Evolutionary conservation across 805 yeast genomes (phyloP), one percentile per base, ranked within the genome.

Genomic region (Barnettozyma wickerhamii): DNA sequence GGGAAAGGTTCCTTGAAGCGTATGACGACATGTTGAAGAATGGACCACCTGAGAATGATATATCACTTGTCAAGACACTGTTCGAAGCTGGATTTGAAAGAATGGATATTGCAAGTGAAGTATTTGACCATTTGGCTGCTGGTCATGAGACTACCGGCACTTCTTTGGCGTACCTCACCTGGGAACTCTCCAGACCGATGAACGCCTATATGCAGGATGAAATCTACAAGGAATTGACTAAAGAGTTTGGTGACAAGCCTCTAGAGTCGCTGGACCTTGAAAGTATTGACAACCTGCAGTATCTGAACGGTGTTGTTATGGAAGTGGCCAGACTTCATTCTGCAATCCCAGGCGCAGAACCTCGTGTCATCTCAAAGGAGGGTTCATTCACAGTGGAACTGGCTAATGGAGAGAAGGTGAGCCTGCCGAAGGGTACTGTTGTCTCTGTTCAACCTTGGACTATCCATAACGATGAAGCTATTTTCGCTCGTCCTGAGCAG

Each of bases 111-210:
- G 69, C 68, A n/a, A 63, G 74, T 26, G 81, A 75, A 47, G 55
- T 68, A 20, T 69, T 74, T 33, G 90, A 82, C 52, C 86, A 82
- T 55, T 69, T 81, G 29, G 81, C 83, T 34, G 90, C 90, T 1
- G 90, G 90, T 4, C 89, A 83, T 54, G 84, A 81, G 53, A 82
- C 90, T 5, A 81, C 85, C 1, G 86, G 84, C 0, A 69, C 77
- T 6, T 77, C 80, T n/a, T 56, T 82, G 43, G 66, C 85, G 0
- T 83, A 74, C 54, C 59, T 77, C 38, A 65, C 75, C 17, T 81
- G 75, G 63, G 79, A 79, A 52, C 54, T 81, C 28, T 78, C 85
- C 3, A 62, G 76, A 42, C 77, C 77, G 0, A 55, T 58, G 12
- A 63, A 77, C 47, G 44, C 50, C 6, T 54, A 59, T 14, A 65